Conservation (phyloP, 805 yeast species). For the Ascoidea tarda region DNA sequence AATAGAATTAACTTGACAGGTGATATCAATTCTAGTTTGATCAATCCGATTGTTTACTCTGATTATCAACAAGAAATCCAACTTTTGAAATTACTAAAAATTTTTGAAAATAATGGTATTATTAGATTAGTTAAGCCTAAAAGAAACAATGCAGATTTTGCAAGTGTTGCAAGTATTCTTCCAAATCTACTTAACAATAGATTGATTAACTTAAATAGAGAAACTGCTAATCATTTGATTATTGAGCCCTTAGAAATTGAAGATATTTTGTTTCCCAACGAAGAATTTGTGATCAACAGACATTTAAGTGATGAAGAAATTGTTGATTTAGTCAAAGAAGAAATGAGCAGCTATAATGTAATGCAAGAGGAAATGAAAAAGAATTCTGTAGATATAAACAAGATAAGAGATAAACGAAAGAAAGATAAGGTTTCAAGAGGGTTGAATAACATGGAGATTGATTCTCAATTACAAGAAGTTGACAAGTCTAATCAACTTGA, state of each 20-base stretch:
- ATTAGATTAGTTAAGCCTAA: slow-evolving; percentile 7
- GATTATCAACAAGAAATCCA: slow-evolving; percentile 14
- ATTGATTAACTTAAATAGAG: background rate
- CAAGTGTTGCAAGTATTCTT: background rate
- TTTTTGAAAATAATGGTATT: slow-evolving; percentile 10
- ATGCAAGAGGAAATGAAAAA: slow-evolving; percentile 1
- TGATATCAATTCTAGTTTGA: background rate
- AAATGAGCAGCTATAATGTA: slow-evolving; percentile 1
- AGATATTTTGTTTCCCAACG: slow-evolving; percentile 21
- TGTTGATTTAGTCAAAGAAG: slow-evolving; percentile 15
- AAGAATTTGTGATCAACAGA: slow-evolving; percentile 20
- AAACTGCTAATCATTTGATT: background rate
- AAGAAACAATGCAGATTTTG: slow-evolving; percentile 1
- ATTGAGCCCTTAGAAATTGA: slow-evolving; percentile 13
- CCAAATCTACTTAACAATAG: background rate
- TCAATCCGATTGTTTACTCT: slow-evolving; percentile 5
- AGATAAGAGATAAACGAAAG: background rate
- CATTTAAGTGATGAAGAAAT: slow-evolving; percentile 22
- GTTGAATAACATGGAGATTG: background rate
- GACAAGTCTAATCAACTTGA: background rate
- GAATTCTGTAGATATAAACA: no score
- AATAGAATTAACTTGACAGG: background rate
- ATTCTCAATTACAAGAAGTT: background rate
- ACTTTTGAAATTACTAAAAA: slow-evolving; percentile 12
- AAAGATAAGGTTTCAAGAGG: background rate